Base-by-base conservation (phyloP, 805 yeast genomes). In the Yamadazyma sp. region DNA sequence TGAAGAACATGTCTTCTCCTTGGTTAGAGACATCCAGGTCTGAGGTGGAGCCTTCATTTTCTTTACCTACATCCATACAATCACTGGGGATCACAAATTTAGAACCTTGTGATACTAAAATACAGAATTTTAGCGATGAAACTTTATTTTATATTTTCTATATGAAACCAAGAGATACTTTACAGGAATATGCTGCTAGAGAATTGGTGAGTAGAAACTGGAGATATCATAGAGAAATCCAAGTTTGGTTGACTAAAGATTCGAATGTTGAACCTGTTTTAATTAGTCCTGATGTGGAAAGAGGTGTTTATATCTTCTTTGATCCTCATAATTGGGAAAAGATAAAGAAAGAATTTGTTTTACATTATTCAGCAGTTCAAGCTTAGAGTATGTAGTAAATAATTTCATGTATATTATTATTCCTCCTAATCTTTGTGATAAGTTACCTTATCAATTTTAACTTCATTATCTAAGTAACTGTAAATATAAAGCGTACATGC, bases 311-410 rank as follows among this genome's bases (percentile, higher is more conserved):
- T 56, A 81, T 89, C 16, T 91, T 93, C 58, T 93, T 93, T 56
- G 98, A 93, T 53, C 97, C 98, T 4, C 86, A 82, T 47, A 78
- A 85, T 42, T 93, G 99, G 99, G 95, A 87, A 51, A 86, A 86
- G 60, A 88, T 91, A 45, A 87, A 85, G 41, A 76, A 76, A 58
- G 79, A 75, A 50, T 73, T 76, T 56, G 75, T 75, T 16, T 65
- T 76, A 50, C 76, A 73, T 46, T 76, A 76, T 48, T 56, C 62
- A 12, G 47, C 58, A 7, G 62, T 57, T 4, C 62, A 57, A 40
- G 57, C 62, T 17, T 57, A 39, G 43, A 7, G 15, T 16, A 19
- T 19, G 10, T 22, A 20, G 23, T 20, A 7, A 20, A 18, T n/a
- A 7, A 10, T 8, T 23, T 23, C 12, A 9, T 23, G 34, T 25